Evolutionary conservation across 805 yeast genomes (phyloP), one percentile per base, ranked within the genome.

Genomic region (Millerozyma acaciae): DNA sequence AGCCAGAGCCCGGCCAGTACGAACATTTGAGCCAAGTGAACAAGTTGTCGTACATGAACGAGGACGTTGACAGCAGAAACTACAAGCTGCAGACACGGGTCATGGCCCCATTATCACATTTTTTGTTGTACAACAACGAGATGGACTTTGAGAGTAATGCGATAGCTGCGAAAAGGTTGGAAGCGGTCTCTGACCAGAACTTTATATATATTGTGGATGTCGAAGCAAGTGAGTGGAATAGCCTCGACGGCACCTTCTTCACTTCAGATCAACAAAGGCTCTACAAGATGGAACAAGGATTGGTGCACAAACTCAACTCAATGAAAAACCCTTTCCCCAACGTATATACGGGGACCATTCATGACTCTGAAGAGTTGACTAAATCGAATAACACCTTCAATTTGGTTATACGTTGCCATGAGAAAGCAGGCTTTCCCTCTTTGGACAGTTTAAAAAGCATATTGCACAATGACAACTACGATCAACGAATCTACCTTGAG

Each of bases 401-500:
- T 26, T 44, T 78, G 9, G 73, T 71, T 40, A 58, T 80, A 12
- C 67, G 70, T 42, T 82, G 88, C 54, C 68, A 70, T 35, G 84
- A 76, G 37, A 74, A 74, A 16, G 72, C 76, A 0, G 36, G 53
- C 3, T 71, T 79, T 35, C 84, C 84, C 1, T 44, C 59, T 2
- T 46, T 69, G 10, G 47, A 50, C 2, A 57, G 55, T 6, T 47
- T 76, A 22, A 47, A 47, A 10, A 30, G 39, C 3, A 26, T 44
- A 6, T 40, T 44, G 16, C 12, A 12, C 9, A 16, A 27, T 24
- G 21, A 23, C 6, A 19, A 21, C 8, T 18, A 30, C 12, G 16
- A 17, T 5, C 32, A 34, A 18, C 33, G 35, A 2, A 35, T 37
- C 27, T 51, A 51, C 37, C 39, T 62, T 29, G 68, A 62, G 34